Conservation (phyloP, 1,284 basidiomycete species). For the Pulchroboletus neoregius region DNA sequence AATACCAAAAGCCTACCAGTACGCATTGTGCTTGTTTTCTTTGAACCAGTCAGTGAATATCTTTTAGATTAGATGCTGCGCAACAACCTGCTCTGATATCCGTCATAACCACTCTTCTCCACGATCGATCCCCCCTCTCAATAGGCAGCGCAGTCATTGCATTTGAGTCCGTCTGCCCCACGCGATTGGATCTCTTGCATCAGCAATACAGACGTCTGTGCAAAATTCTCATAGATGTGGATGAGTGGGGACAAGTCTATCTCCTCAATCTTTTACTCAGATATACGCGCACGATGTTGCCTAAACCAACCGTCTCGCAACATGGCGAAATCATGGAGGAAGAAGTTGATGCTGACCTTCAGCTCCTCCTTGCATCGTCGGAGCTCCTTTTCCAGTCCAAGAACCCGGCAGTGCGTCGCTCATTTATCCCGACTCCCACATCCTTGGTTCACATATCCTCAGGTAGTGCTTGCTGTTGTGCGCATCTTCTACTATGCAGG, state of each 20-base stretch:
- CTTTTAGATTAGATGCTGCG: conserved; percentile 64
- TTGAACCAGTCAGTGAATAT: background rate
- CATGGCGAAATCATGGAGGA: conserved; percentile 33
- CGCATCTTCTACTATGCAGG: conserved; percentile 74
- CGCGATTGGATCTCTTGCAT: conserved; percentile 83
- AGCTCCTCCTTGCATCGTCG: conserved; percentile 68
- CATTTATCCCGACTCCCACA: background rate
- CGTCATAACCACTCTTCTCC: conserved; percentile 72
- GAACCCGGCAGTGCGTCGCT: conserved; percentile 72
- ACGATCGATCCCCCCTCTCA: conserved; percentile 83
- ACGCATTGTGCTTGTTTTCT: conserved; percentile 28
- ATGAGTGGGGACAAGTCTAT: conserved; percentile 94
- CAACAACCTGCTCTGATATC: conserved; percentile 72
- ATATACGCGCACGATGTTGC: conserved; percentile 84
- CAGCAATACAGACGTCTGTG: conserved; percentile 86
- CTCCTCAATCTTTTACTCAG: conserved; percentile 75
- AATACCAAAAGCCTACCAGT: conserved; percentile 85
- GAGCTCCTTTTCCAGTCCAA: conserved; percentile 79
- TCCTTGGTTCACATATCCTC: conserved; percentile 1
- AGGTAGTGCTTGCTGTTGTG: conserved; percentile 75
- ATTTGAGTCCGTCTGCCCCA: conserved; percentile 81
- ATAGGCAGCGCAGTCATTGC: conserved; percentile 85
- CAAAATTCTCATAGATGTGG: conserved; percentile 80
- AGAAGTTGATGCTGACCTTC: conserved; percentile 71
- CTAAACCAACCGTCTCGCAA: conserved; percentile 52